Percentiles rank a stretch among this genome's conserved stretches.
phyloP scores from a whole-genome alignment of 2,329 filamentous ascomycete species.

The Neonectria coccinea region DNA sequence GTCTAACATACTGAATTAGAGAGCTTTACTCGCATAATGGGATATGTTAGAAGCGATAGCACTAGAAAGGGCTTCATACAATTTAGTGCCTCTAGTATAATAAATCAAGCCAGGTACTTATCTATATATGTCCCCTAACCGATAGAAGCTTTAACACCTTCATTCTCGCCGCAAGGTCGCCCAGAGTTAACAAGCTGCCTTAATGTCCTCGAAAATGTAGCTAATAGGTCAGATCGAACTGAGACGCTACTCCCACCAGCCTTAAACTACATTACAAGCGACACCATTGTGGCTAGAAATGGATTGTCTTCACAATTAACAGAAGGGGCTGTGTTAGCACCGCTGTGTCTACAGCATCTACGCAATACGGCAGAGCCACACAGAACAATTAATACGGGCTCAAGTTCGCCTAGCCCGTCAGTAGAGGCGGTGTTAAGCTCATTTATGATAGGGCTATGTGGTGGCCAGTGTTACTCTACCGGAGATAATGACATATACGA shows the following conservation, averaged over 20 bases:
- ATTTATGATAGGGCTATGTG: neutral
- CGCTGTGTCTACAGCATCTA: neutral
- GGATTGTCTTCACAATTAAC: neutral
- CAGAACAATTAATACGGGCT: neutral
- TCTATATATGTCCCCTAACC: constrained; percentile 13
- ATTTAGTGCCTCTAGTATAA: too few species aligned
- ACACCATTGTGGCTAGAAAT: neutral
- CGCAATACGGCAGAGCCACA: constrained; percentile 1
- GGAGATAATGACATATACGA: constrained; percentile 6
- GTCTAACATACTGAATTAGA: too few species aligned
- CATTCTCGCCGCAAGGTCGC: constrained; percentile 8
- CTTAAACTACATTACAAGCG: neutral
- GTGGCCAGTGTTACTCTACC: constrained; percentile 4
- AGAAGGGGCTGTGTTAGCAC: neutral
- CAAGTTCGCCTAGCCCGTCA: constrained; percentile 1
- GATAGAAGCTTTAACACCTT: constrained; percentile 13
- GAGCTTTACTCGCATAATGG: too few species aligned
- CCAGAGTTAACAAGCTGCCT: constrained; percentile 1
- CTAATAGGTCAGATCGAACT: neutral
- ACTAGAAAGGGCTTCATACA: too few species aligned
- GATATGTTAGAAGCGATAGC: too few species aligned
- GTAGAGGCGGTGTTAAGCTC: constrained; percentile 1
- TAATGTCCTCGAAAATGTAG: neutral
- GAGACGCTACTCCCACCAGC: neutral
- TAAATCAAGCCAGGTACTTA: too few species aligned